Evolutionary conservation across 192 early-diverging fungal genomes (phyloP).

Genomic region (Coemansia sp.): DNA sequence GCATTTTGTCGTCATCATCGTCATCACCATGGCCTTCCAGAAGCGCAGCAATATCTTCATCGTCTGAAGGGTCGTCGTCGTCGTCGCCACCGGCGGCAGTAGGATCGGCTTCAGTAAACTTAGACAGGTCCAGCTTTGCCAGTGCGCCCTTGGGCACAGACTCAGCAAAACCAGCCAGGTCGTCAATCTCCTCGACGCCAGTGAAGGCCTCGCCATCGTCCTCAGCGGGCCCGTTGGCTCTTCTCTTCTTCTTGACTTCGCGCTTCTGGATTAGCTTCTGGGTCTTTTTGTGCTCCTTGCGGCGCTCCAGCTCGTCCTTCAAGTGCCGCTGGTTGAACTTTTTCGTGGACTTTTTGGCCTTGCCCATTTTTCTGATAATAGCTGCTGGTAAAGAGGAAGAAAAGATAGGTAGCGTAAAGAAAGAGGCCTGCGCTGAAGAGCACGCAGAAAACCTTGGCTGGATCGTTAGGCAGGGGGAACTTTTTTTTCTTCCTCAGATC

Average conservation of each 20-base stretch:
- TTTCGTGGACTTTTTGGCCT: constrained; percentile 65
- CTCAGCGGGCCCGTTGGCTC: constrained; percentile 4
- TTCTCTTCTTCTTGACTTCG: constrained; percentile 57
- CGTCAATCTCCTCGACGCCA: constrained; percentile 52
- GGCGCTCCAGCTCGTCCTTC: constrained; percentile 62
- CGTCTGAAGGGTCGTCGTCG: constrained; percentile 8
- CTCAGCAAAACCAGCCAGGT: constrained; percentile 44
- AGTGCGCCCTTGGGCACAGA: constrained; percentile 31
- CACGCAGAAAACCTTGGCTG: not conserved
- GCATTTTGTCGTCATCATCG: constrained; percentile 23
- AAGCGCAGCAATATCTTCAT: constrained; percentile 23
- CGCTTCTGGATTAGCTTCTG: constrained; percentile 60
- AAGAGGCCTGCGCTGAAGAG: not conserved
- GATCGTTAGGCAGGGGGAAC: not conserved
- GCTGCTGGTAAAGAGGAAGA: not conserved
- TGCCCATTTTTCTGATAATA: constrained; percentile 29
- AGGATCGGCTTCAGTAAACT: constrained; percentile 42
- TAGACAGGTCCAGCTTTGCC: constrained; percentile 32
- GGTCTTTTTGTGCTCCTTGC: constrained; percentile 59
- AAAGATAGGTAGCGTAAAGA: not conserved
- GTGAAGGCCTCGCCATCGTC: constrained; percentile 28
- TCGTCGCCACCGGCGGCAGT: constrained; percentile 6
- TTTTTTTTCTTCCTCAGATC: constrained; percentile 11
- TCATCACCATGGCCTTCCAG: constrained; percentile 30
- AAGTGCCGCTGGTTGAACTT: constrained; percentile 79